These are phyloP conservation scores for Neurospora sp. DNA, from an alignment of 495 filamentous ascomycete genomes.

Conservation along the genomic window DNA sequence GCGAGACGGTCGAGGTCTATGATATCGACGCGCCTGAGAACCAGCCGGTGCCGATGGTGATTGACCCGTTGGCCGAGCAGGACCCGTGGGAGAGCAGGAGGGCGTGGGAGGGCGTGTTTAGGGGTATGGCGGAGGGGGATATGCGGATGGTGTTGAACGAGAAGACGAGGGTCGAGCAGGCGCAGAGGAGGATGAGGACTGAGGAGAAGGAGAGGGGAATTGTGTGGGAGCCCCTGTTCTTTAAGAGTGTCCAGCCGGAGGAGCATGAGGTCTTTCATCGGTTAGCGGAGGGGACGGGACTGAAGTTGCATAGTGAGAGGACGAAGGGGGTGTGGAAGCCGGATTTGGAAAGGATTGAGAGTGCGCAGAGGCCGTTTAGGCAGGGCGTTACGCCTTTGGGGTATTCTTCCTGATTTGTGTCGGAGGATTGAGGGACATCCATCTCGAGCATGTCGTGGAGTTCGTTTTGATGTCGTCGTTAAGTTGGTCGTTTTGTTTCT, in stretches of 20 bases:
- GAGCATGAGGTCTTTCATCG: conserved; percentile 18
- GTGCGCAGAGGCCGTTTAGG: conserved; percentile 19
- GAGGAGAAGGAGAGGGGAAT: conserved; percentile 46
- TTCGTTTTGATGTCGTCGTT: neutral
- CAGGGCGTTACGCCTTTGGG: conserved; percentile 19
- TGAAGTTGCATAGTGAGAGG: conserved; percentile 16
- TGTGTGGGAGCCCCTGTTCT: conserved; percentile 51
- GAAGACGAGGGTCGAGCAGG: conserved; percentile 31
- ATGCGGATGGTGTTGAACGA: conserved; percentile 25
- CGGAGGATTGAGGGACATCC: neutral
- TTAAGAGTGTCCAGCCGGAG: conserved; percentile 11
- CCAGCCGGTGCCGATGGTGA: conserved; percentile 11
- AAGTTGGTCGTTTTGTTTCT: conserved; percentile 1
- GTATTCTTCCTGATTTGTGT: neutral
- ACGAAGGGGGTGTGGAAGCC: conserved; percentile 28
- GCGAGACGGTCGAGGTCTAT: conserved; percentile 21
- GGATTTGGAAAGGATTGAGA: conserved; percentile 5
- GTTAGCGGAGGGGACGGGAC: conserved; percentile 9
- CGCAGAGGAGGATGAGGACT: conserved; percentile 48
- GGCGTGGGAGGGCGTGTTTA: conserved; percentile 31
- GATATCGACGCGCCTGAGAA: conserved; percentile 22
- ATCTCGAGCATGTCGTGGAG: neutral
- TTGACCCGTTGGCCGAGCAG: conserved; percentile 22
- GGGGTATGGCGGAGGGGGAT: conserved; percentile 22
- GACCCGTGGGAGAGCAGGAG: conserved; percentile 34